Conservation (phyloP, 2,329 filamentous ascomycete genomes). For the Talaromyces pinophilus region DNA sequence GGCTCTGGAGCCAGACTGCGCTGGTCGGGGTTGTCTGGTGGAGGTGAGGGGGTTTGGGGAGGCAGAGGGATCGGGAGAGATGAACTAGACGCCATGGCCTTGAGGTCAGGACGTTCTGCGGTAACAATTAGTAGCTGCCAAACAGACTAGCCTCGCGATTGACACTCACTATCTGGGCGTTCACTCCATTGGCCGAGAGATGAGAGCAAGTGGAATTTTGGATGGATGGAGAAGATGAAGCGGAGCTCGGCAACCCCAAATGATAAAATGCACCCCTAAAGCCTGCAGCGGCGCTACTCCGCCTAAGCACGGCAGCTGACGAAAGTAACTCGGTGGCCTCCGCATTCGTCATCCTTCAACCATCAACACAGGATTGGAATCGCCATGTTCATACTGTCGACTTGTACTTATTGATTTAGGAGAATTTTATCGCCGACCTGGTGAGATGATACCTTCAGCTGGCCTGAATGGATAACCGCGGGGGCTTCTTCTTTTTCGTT, state of each 20-base stretch:
- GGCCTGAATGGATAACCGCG: constrained; percentile 50
- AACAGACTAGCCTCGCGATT: neutral
- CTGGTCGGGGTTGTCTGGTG: constrained; percentile 50
- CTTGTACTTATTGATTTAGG: neutral
- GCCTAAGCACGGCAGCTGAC: neutral
- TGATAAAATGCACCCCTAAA: constrained; percentile 9
- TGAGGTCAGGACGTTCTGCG: neutral
- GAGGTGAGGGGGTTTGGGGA: constrained; percentile 66
- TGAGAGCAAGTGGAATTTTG: neutral
- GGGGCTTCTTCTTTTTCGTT: constrained; percentile 52
- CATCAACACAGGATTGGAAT: neutral
- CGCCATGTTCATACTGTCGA: neutral
- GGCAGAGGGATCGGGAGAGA: constrained; percentile 59
- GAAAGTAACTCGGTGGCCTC: neutral
- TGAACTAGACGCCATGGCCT: constrained; percentile 56
- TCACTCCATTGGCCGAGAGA: constrained; percentile 2
- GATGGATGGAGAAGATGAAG: constrained; percentile 13
- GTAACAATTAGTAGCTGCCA: neutral
- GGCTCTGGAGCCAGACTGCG: constrained; percentile 29
- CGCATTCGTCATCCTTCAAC: constrained; percentile 11
- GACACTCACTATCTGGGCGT: neutral
- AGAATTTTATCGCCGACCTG: neutral
- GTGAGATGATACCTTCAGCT: constrained; percentile 21
- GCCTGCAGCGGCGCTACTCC: constrained; percentile 1
- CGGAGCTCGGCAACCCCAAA: constrained; percentile 10